Percentiles rank a stretch among this genome's conserved stretches.
Evolutionary conservation across 495 filamentous ascomycete species (phyloP).

Genomic region (Cudoniella acicularis): DNA sequence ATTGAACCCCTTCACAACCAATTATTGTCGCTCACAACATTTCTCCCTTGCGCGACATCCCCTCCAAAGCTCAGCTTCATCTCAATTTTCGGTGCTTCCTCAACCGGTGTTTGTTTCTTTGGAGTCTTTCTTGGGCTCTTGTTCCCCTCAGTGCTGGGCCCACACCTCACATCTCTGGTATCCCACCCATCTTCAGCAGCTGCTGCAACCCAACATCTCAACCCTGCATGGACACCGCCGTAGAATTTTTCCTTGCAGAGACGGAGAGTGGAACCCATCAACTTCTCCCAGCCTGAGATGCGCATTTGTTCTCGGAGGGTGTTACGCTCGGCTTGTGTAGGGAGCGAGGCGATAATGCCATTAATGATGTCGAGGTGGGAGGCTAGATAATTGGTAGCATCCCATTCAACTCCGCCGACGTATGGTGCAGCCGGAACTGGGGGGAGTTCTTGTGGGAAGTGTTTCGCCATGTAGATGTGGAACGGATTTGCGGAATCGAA

Average conservation of each 20-base stretch:
- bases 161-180: constrained; percentile 68
- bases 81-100: constrained; percentile 49
- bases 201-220: constrained; percentile 87
- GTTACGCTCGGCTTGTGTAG: constrained; percentile 71
- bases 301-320: constrained; percentile 68
- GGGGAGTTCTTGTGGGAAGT: constrained; percentile 85
- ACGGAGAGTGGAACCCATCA: constrained; percentile 76
- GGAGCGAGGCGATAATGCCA: constrained; percentile 80
- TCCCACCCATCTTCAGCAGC: constrained; percentile 86
- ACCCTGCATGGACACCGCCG: constrained; percentile 78
- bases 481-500: constrained; percentile 15
- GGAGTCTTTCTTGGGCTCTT: constrained; percentile 46
- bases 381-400: constrained; percentile 93
- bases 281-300: constrained; percentile 87
- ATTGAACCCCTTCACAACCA: constrained; percentile 17
- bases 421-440: constrained; percentile 94
- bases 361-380: constrained; percentile 91
- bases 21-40: constrained; percentile 12
- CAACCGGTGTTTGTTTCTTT: constrained; percentile 28
- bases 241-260: constrained; percentile 99
- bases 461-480: constrained; percentile 54
- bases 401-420: constrained; percentile 98
- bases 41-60: constrained; percentile 1
- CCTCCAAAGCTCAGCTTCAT: constrained; percentile 42
- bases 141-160: constrained; percentile 50